phyloP scores from a whole-genome alignment of 2,329 filamentous ascomycete species.

The Aspergillus fructus region DNA sequence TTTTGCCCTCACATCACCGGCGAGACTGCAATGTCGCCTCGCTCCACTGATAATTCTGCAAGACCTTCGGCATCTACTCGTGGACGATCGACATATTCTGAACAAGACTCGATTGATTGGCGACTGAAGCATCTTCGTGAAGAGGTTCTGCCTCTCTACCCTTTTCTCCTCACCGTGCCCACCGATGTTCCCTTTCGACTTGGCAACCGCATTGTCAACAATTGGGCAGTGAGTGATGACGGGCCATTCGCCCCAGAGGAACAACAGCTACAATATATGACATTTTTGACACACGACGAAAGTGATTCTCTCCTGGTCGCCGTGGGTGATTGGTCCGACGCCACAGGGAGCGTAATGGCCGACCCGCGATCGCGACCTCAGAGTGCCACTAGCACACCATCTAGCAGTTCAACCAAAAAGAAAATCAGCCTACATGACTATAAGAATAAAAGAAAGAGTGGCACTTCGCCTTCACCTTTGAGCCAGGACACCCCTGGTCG shows the following conservation, averaged over 20 bases:
- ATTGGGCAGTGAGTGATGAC: slow-evolving; percentile 49
- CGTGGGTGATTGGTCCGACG: slow-evolving; percentile 56
- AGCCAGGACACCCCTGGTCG: slow-evolving; percentile 20
- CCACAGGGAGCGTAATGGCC: slow-evolving; percentile 46
- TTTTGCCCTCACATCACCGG: slow-evolving; percentile 10
- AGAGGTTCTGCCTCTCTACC: slow-evolving; percentile 44
- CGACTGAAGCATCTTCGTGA: slow-evolving; percentile 42
- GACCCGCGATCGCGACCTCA: slow-evolving; percentile 38
- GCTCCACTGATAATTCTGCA: slow-evolving; percentile 27
- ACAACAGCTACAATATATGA: slow-evolving; percentile 62
- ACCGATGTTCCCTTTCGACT: slow-evolving; percentile 48
- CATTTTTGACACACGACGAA: slow-evolving; percentile 59
- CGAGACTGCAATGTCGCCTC: slow-evolving; percentile 40
- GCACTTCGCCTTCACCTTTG: slow-evolving; percentile 26
- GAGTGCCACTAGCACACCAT: slow-evolving; percentile 43
- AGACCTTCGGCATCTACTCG: slow-evolving; percentile 24
- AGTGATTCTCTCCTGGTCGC: slow-evolving; percentile 53
- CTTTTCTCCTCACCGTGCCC: slow-evolving; percentile 48
- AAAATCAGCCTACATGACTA: slow-evolving; percentile 63
- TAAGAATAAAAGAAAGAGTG: slow-evolving; percentile 54
- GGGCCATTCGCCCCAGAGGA: slow-evolving; percentile 57
- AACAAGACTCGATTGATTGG: slow-evolving; percentile 32
- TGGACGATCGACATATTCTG: slow-evolving; percentile 21
- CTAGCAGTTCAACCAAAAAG: slow-evolving; percentile 51
- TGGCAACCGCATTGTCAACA: slow-evolving; percentile 42